These are phyloP conservation scores for Isochrysis galbana DNA, from an alignment of 78 protist species.

Conservation along the genomic window DNA sequence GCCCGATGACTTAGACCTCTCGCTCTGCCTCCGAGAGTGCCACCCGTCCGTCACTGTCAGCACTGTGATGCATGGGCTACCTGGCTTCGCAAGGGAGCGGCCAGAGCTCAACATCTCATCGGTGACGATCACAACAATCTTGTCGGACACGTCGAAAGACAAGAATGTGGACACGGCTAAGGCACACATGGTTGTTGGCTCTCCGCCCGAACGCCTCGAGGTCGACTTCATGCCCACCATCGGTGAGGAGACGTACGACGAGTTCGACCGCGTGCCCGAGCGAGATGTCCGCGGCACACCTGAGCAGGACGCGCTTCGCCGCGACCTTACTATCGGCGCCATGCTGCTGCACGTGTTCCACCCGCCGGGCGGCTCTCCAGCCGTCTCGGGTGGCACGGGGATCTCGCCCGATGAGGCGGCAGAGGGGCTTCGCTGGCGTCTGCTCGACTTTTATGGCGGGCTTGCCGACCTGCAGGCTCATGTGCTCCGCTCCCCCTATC, in stretches of 20 bases:
- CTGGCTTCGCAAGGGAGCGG: not conserved
- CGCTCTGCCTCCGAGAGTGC: conserved; percentile 16
- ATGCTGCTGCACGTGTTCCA: not conserved
- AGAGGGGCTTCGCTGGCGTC: not conserved
- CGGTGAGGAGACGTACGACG: conserved; percentile 14
- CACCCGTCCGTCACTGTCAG: not conserved
- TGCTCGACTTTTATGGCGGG: conserved; percentile 7
- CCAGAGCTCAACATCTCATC: not conserved
- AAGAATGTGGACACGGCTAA: conserved; percentile 23
- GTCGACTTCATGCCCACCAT: conserved; percentile 26
- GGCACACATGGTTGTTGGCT: not conserved
- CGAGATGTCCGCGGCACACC: conserved; percentile 29
- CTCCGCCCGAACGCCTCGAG: not conserved
- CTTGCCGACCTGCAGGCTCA: not conserved
- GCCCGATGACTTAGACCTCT: conserved; percentile 1
- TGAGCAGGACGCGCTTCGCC: conserved; percentile 18
- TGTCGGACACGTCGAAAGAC: conserved; percentile 4
- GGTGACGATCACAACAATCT: not conserved
- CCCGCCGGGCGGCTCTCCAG: not conserved
- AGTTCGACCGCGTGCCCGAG: not conserved
- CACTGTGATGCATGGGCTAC: not conserved
- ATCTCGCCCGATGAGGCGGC: not conserved
- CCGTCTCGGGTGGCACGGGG: not conserved
- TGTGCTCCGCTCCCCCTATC: conserved; percentile 12
- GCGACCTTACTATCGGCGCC: conserved; percentile 24